phyloP scores from a whole-genome alignment of 2,329 filamentous ascomycete species.

The Zasmidium citrigriseum region DNA sequence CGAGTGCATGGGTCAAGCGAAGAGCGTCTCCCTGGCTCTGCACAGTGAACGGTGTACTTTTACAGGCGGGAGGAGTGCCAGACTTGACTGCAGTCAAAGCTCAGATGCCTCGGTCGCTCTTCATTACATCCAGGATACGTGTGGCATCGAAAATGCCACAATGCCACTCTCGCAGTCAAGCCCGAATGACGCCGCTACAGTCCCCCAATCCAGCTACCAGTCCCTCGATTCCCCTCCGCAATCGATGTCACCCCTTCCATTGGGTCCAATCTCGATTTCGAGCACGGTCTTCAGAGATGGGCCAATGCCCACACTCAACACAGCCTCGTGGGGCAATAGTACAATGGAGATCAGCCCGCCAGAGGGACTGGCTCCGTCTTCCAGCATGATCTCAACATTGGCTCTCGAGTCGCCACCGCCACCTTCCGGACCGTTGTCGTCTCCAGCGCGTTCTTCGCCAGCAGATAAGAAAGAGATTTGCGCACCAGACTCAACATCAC shows the following conservation, averaged over 20 bases:
- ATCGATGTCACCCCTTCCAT: too few species aligned
- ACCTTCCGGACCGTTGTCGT: not conserved
- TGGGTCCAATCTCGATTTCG: too few species aligned
- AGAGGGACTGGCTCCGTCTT: too few species aligned
- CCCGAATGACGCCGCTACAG: not conserved
- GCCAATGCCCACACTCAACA: too few species aligned
- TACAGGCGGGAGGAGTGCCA: not conserved
- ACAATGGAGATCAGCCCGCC: too few species aligned
- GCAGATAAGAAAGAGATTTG: too few species aligned
- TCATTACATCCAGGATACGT: not conserved
- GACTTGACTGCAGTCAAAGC: not conserved
- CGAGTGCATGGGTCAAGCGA: constrained; percentile 4
- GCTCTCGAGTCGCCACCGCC: not conserved
- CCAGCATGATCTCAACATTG: too few species aligned
- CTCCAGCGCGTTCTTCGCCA: too few species aligned
- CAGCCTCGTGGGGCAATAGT: too few species aligned
- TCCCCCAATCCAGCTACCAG: not conserved
- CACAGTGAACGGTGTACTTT: not conserved
- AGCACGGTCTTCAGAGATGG: too few species aligned
- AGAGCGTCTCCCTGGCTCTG: not conserved
- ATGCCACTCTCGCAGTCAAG: not conserved
- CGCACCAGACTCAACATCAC: too few species aligned
- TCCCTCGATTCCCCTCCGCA: not conserved
- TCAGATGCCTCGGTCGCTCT: not conserved
- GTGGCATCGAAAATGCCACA: too few species aligned